Conservation (phyloP, 202 grass and related monocot genomes). For the Zizania palustris region DNA sequence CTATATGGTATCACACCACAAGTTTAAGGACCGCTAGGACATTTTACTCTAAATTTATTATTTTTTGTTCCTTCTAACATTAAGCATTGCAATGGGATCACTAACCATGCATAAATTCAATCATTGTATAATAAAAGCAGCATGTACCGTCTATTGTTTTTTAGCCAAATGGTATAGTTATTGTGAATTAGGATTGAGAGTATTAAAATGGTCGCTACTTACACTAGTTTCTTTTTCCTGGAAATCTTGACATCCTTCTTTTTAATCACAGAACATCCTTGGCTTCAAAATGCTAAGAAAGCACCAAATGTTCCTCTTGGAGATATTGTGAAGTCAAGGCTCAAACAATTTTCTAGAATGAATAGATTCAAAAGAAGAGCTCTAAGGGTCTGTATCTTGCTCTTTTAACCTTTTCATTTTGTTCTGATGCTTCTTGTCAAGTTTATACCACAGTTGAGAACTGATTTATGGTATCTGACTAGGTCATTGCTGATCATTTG, state of each 20-base stretch:
- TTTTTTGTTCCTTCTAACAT: neutral
- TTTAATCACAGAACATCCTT: constrained; percentile 69
- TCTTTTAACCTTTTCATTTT: constrained; percentile 38
- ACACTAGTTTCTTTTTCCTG: neutral
- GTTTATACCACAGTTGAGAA: constrained; percentile 27
- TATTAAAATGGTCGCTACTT: neutral
- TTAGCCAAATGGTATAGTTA: neutral
- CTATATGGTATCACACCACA: neutral
- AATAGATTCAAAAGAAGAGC: constrained; percentile 99
- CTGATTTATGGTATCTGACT: constrained; percentile 31
- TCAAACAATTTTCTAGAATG: constrained; percentile 99
- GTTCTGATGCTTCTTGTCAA: constrained; percentile 12
- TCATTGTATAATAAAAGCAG: neutral
- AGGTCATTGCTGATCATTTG: constrained; percentile 99
- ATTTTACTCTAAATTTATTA: neutral
- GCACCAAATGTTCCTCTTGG: constrained; percentile 98
- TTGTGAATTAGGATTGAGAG: neutral
- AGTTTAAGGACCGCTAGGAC: neutral
- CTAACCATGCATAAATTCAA: neutral
- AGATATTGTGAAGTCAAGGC: constrained; percentile 98
- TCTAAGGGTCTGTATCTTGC: constrained; percentile 63
- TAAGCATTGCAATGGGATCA: constrained; percentile 1
- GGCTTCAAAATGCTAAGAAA: constrained; percentile 99
- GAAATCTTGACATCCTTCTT: constrained; percentile 1
- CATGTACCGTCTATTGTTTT: neutral